These are phyloP conservation scores for Boletellus ananas DNA, from an alignment of 768 basidiomycete species.

Conservation along the genomic window DNA sequence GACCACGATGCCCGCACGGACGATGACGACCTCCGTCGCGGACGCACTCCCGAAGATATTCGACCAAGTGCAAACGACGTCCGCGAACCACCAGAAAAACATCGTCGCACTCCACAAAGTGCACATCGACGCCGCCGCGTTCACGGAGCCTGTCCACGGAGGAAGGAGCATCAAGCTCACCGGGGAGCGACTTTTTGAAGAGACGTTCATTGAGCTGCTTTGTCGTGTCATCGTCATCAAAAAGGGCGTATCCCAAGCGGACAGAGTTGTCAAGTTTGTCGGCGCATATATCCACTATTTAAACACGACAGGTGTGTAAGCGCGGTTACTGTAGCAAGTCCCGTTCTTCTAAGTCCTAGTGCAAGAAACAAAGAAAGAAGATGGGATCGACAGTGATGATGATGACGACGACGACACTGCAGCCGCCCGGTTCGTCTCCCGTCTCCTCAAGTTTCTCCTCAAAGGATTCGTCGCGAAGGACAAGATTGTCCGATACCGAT, in stretches of 20 bases:
- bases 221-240: conserved; percentile 64
- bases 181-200: conserved; percentile 78
- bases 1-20: conserved; percentile 17
- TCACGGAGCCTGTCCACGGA: conserved; percentile 46
- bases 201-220: conserved; percentile 57
- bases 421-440: conserved; percentile 62
- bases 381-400: conserved; percentile 42
- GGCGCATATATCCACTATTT: conserved; percentile 73
- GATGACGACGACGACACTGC: conserved; percentile 65
- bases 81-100: conserved; percentile 89
- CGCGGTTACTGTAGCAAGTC: neutral
- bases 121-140: conserved; percentile 58
- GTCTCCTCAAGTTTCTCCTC: conserved; percentile 68
- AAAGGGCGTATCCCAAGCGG: conserved; percentile 75
- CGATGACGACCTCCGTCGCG: conserved; percentile 2
- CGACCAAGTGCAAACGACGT: conserved; percentile 69
- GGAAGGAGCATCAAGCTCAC: conserved; percentile 51
- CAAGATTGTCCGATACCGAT: conserved; percentile 80
- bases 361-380: conserved; percentile 33
- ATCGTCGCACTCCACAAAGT: conserved; percentile 77
- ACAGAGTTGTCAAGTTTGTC: conserved; percentile 78
- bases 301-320: conserved; percentile 64
- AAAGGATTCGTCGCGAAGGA: conserved; percentile 83
- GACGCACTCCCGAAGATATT: conserved; percentile 51
- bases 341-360: conserved; percentile 24